Evolutionary conservation across 2,329 filamentous ascomycete genomes (phyloP).

Genomic region (Verticillium nubilum): DNA sequence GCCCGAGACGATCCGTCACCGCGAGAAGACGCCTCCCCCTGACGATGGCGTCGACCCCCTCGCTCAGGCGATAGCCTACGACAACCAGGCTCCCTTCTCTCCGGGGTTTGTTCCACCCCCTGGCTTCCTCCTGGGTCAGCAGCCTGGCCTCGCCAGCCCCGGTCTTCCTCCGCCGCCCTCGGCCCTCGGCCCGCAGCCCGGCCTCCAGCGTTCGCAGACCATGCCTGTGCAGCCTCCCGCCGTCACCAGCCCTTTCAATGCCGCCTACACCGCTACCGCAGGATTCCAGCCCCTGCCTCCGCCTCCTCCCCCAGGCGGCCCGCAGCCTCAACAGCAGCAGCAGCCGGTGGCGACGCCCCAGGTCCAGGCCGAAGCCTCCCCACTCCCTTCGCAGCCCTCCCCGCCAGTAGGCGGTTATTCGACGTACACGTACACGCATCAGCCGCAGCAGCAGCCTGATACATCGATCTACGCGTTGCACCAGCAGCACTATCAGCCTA

Average conservation of each 20-base stretch:
- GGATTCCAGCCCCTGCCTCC: conserved; percentile 34
- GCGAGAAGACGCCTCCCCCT: conserved; percentile 77
- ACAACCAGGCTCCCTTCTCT: conserved; percentile 48
- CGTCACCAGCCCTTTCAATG: conserved; percentile 23
- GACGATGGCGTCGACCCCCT: conserved; percentile 59
- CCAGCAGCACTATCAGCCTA: conserved; percentile 64
- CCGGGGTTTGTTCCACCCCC: conserved; percentile 43
- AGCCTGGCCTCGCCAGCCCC: conserved; percentile 27
- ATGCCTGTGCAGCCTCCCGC: conserved; percentile 41
- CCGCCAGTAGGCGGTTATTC: conserved; percentile 50
- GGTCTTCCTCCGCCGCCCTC: conserved; percentile 31
- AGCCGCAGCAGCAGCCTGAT: conserved; percentile 16
- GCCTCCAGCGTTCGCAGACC: conserved; percentile 41
- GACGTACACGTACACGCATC: conserved; percentile 41
- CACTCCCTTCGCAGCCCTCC: conserved; percentile 18
- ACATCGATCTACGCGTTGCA: conserved; percentile 53
- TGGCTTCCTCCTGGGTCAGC: conserved; percentile 38
- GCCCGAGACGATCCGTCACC: conserved; percentile 64
- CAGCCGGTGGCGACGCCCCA: conserved; percentile 14
- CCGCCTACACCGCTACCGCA: conserved; percentile 40
- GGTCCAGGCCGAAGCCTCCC: conserved; percentile 18
- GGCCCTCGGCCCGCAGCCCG: conserved; percentile 39
- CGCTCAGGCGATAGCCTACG: conserved; percentile 50
- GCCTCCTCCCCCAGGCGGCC: conserved; percentile 13
- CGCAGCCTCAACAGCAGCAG: conserved; percentile 12